Conservation (phyloP, 192 early-diverging fungal species). For the Entomortierella lignicola region DNA sequence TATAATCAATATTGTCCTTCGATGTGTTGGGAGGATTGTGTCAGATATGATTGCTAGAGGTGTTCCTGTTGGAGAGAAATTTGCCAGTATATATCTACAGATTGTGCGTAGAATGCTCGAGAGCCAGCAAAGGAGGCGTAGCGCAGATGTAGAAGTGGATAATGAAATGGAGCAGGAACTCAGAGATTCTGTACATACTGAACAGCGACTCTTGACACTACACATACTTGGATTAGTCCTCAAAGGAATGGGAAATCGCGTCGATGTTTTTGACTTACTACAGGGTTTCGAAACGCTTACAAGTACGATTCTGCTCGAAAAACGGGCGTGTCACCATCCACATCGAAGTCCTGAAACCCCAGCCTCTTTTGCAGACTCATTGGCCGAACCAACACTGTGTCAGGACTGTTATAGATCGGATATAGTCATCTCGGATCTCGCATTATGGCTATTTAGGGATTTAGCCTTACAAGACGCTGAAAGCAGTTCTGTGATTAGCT, state of each 20-base stretch:
- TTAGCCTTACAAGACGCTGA: conserved; percentile 22
- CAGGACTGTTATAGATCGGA: conserved; percentile 48
- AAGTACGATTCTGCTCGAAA: conserved; percentile 36
- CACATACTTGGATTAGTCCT: conserved; percentile 52
- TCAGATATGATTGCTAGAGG: conserved; percentile 48
- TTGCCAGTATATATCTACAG: conserved; percentile 53
- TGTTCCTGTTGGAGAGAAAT: conserved; percentile 41
- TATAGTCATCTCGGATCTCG: conserved; percentile 52
- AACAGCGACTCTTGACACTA: conserved; percentile 48
- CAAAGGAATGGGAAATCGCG: conserved; percentile 34
- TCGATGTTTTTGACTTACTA: conserved; percentile 46
- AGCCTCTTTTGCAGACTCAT: conserved; percentile 22
- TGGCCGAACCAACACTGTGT: conserved; percentile 27
- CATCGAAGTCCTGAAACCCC: conserved; percentile 3
- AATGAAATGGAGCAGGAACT: conserved; percentile 42
- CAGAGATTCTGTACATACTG: conserved; percentile 43
- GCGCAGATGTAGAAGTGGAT: neutral
- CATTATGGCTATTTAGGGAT: conserved; percentile 53
- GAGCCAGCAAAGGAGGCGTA: conserved; percentile 7
- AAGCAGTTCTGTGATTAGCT: conserved; percentile 13
- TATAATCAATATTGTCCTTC: conserved; percentile 53
- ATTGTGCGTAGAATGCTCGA: conserved; percentile 49
- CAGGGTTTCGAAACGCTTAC: conserved; percentile 54
- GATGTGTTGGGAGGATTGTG: conserved; percentile 42
- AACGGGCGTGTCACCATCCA: conserved; percentile 34